Conservation (phyloP, 805 yeast genomes). For the Spathaspora passalidarum region DNA sequence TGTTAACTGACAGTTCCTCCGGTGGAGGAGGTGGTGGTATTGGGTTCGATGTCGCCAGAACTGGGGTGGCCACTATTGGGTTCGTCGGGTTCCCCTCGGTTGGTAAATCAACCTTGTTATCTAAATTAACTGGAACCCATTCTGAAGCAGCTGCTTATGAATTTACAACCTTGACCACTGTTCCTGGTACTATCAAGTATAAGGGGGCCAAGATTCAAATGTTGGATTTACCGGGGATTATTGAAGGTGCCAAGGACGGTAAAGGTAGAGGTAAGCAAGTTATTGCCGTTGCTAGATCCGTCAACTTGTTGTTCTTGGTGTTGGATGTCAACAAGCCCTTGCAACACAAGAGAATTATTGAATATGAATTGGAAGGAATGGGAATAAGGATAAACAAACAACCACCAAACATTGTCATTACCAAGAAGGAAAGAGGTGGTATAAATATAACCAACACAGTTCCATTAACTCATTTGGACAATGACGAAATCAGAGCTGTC, state of each 20-base stretch:
- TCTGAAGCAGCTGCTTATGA: constrained; percentile 98
- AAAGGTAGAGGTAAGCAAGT: constrained; percentile 94
- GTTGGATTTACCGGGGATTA: constrained; percentile 88
- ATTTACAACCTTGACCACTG: constrained; percentile 95
- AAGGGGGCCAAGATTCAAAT: constrained; percentile 98
- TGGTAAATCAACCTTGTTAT: constrained; percentile 80
- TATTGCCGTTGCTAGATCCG: constrained; percentile 98
- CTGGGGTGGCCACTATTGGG: constrained; percentile 97
- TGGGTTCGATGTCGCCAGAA: constrained; percentile 98
- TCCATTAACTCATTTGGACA: constrained; percentile 85
- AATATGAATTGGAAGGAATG: constrained; percentile 93
- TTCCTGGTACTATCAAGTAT: constrained; percentile 93
- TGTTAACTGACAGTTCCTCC: constrained; percentile 60
- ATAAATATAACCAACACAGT: constrained; percentile 90
- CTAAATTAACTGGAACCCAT: constrained; percentile 90
- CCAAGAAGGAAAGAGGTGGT: constrained; percentile 95
- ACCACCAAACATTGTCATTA: constrained; percentile 89
- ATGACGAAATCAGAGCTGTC: constrained; percentile 93
- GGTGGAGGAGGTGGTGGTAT: constrained; percentile 87
- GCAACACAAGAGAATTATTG: constrained; percentile 90
- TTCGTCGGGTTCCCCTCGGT: constrained; percentile 99
- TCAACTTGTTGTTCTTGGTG: constrained; percentile 88
- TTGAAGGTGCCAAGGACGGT: constrained; percentile 90
- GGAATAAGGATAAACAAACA: constrained; percentile 90
- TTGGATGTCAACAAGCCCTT: constrained; percentile 95